Evolutionary conservation across 2,329 filamentous ascomycete species (phyloP).

Genomic region (Aspergillus sergii): DNA sequence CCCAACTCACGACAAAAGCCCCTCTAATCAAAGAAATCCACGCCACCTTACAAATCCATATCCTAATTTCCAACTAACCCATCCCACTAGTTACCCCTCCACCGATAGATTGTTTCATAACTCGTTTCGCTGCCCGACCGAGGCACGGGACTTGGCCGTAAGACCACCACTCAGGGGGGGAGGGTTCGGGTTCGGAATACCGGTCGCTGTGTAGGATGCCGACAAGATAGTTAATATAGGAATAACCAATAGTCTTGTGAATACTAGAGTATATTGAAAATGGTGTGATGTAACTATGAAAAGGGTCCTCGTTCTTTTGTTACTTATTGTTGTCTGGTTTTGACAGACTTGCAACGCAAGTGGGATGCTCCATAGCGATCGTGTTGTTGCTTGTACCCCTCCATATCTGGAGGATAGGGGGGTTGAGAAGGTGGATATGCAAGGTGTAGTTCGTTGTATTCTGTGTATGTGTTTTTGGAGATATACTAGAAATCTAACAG

Average conservation of each 20-base stretch:
- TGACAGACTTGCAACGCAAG: neutral
- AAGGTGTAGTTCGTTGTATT: neutral
- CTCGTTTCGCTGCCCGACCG: neutral
- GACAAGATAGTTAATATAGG: neutral
- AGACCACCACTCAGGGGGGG: neutral
- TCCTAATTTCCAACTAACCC: neutral
- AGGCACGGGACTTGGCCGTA: neutral
- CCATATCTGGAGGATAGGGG: too few relatives aligned
- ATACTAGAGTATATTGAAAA: neutral
- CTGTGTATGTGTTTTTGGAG: neutral
- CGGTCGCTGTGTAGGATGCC: neutral
- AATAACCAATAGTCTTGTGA: neutral
- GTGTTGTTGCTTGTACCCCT: neutral
- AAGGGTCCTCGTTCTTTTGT: neutral
- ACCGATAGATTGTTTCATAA: constrained; percentile 1
- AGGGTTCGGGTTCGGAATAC: neutral
- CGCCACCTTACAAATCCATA: neutral
- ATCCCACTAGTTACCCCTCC: neutral
- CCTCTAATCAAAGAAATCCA: neutral
- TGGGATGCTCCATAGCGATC: neutral
- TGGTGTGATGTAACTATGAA: neutral
- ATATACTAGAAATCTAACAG: neutral
- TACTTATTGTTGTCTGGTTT: neutral
- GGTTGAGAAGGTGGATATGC: neutral
- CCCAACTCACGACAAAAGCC: neutral